These are phyloP conservation scores for Arachnopeziza araneosa DNA, from an alignment of 2,329 filamentous ascomycete species.

Conservation along the genomic window DNA sequence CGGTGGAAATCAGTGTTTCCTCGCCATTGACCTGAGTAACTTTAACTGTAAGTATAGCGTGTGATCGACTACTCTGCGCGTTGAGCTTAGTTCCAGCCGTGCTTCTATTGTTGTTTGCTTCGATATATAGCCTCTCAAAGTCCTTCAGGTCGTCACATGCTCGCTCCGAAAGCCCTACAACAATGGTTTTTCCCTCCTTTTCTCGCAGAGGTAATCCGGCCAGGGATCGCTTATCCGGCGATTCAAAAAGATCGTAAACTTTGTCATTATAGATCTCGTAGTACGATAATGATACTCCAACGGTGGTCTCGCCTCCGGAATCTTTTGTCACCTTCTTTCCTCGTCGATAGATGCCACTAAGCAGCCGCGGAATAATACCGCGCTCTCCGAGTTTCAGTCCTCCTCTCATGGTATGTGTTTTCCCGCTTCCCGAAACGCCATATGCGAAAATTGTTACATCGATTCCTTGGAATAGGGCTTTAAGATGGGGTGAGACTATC, in stretches of 20 bases:
- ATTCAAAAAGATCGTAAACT: slow-evolving; percentile 84
- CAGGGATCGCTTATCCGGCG: slow-evolving; percentile 71
- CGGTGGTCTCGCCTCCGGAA: slow-evolving; percentile 60
- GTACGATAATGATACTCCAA: slow-evolving; percentile 76
- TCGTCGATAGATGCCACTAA: slow-evolving; percentile 80
- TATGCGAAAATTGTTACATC: slow-evolving; percentile 91
- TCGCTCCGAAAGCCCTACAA: slow-evolving; percentile 79
- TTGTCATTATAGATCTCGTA: slow-evolving; percentile 98
- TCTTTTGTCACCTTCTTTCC: slow-evolving; percentile 84
- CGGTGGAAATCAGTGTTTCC: slow-evolving; percentile 69
- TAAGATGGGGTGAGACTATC: slow-evolving; percentile 79
- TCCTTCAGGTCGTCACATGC: slow-evolving; percentile 81
- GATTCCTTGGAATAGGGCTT: slow-evolving; percentile 84
- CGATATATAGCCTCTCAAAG: slow-evolving; percentile 84
- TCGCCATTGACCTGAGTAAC: slow-evolving; percentile 70
- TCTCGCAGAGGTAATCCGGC: slow-evolving; percentile 78
- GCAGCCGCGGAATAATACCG: slow-evolving; percentile 78
- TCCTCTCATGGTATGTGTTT: slow-evolving; percentile 94
- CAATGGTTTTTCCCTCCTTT: slow-evolving; percentile 79
- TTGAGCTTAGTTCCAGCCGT: slow-evolving; percentile 91
- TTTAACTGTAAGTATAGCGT: slow-evolving; percentile 88
- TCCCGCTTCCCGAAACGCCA: slow-evolving; percentile 87
- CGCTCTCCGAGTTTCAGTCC: slow-evolving; percentile 80
- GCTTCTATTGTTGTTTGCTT: slow-evolving; percentile 84
- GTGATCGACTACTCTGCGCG: slow-evolving; percentile 81